Evolutionary conservation across 805 yeast species (phyloP).

Genomic region (Debaryomyces maramus): DNA sequence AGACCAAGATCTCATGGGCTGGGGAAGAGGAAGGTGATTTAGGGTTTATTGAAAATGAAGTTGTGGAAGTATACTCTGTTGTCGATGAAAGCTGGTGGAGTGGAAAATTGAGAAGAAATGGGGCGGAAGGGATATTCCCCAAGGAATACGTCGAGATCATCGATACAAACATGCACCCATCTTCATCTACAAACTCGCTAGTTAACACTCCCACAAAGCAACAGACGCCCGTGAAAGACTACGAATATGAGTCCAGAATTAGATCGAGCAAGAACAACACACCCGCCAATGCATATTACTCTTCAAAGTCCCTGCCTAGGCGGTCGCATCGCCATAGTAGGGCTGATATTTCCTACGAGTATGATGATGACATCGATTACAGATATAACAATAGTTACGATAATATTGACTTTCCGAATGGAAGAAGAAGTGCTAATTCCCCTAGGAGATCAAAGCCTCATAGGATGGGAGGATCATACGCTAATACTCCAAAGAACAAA

Average conservation of each 20-base stretch:
- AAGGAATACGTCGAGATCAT: slow-evolving; percentile 73
- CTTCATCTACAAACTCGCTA: slow-evolving; percentile 18
- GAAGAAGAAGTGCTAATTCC: slow-evolving; percentile 8
- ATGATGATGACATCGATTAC: slow-evolving; percentile 17
- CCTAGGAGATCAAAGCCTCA: slow-evolving; percentile 13
- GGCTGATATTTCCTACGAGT: slow-evolving; percentile 17
- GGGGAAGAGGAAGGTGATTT: slow-evolving; percentile 87
- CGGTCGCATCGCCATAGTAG: slow-evolving; percentile 6
- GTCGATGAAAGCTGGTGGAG: slow-evolving; percentile 94
- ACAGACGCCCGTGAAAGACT: slow-evolving; percentile 16
- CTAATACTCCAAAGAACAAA: slow-evolving; percentile 18
- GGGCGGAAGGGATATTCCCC: slow-evolving; percentile 83
- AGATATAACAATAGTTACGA: slow-evolving; percentile 28
- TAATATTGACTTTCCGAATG: slow-evolving; percentile 9
- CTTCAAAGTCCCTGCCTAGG: slow-evolving; percentile 13
- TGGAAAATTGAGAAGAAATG: slow-evolving; percentile 78
- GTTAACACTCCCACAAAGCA: slow-evolving; percentile 10
- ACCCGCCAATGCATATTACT: slow-evolving; percentile 6
- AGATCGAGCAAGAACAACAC: slow-evolving; percentile 10
- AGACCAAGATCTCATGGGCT: slow-evolving; percentile 89
- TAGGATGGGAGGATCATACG: slow-evolving; percentile 16
- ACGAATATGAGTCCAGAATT: slow-evolving; percentile 8
- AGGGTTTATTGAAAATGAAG: slow-evolving; percentile 92
- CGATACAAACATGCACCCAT: slow-evolving; percentile 26
- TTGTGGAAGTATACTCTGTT: slow-evolving; percentile 74